A percentile compares a stretch with the other conserved stretches of the same genome.
These are phyloP conservation scores for Pleurostoma richardsiae DNA, from an alignment of 2,329 filamentous ascomycete species.

Conservation along the genomic window DNA sequence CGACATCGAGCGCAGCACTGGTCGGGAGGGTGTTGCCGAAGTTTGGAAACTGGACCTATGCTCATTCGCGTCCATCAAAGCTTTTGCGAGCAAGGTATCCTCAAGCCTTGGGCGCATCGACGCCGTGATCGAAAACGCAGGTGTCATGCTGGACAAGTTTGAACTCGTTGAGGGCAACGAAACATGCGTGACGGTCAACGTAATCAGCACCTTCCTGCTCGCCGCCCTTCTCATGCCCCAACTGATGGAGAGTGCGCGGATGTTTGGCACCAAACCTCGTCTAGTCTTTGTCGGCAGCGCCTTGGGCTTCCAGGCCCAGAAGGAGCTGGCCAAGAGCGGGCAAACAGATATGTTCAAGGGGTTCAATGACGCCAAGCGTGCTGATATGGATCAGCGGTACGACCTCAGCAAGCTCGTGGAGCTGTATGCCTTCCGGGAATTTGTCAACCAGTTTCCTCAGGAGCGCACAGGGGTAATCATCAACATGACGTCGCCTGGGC, in stretches of 20 bases:
- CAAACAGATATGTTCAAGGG: slow-evolving; percentile 12
- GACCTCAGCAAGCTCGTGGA: slow-evolving; percentile 26
- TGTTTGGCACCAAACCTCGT: slow-evolving; percentile 6
- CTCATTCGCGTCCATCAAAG: slow-evolving; percentile 3
- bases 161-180: neutral
- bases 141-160: neutral
- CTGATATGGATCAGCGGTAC: neutral
- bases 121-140: slow-evolving; percentile 5
- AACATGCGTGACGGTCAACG: slow-evolving; percentile 18
- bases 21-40: neutral
- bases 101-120: slow-evolving; percentile 4
- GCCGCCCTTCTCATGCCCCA: slow-evolving; percentile 21
- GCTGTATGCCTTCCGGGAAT: slow-evolving; percentile 18
- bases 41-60: slow-evolving; percentile 6
- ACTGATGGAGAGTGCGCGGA: slow-evolving; percentile 14
- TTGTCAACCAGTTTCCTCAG: slow-evolving; percentile 9
- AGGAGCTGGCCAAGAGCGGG: slow-evolving; percentile 9
- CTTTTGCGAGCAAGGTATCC: slow-evolving; percentile 1
- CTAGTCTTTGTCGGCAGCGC: slow-evolving; percentile 15
- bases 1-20: neutral
- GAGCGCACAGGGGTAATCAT: slow-evolving; percentile 20
- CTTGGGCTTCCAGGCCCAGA: slow-evolving; percentile 10
- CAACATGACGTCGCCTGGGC: slow-evolving; percentile 22
- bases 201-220: slow-evolving; percentile 20
- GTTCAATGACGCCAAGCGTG: neutral